Evolutionary conservation across 2,329 filamentous ascomycete species (phyloP), one percentile per base, ranked within the genome.

Genomic region (Ophiobolus disseminans): DNA sequence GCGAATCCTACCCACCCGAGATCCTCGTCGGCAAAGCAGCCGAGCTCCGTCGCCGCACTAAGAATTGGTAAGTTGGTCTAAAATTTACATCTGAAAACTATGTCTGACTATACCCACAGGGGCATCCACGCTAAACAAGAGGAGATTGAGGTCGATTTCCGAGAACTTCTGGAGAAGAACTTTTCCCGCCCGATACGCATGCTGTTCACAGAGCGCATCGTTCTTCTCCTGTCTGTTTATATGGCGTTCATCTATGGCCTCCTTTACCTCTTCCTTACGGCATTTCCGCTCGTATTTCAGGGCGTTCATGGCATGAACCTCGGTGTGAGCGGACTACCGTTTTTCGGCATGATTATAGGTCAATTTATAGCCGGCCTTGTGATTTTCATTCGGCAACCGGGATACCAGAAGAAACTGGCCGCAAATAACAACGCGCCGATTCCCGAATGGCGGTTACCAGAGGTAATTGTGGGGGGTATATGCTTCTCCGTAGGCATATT

Each of bases 261-360:
- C 0, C 82, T 96, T 0, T 96, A 95, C 66, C 85, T 94, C 17
- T 94, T 93, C 77, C 78, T 96, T 43, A 92, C 90, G 0, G 88
- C 90, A 0, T 95, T 94, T 60, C 88, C 89, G 0, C 81, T 94
- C 35, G 88, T 95, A 32, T 96, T 94, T 75, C 80, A 87, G 52
- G 68, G 73, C 3, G 81, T 94, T 1, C 87, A 96, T 70, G 79
- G 82, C 55, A 88, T 94, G 76, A 84, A 78, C 31, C 68, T 80
- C 1, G 91, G 91, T 49, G 75, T 90, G 19, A 83, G 86, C 9
- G 91, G 91, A 2, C 80, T 97, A 2, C 86, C 90, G 3, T 96
- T 91, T 73, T 90, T 96, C 63, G 91, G 91, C 45, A 91, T 96
- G 86, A 84, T 94, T 43, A 67, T 79, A 7, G 90, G 90, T 32